Evolutionary conservation across 1,284 basidiomycete genomes (phyloP), one percentile per base, ranked within the genome.

Genomic region (Rhodotorula sp.): DNA sequence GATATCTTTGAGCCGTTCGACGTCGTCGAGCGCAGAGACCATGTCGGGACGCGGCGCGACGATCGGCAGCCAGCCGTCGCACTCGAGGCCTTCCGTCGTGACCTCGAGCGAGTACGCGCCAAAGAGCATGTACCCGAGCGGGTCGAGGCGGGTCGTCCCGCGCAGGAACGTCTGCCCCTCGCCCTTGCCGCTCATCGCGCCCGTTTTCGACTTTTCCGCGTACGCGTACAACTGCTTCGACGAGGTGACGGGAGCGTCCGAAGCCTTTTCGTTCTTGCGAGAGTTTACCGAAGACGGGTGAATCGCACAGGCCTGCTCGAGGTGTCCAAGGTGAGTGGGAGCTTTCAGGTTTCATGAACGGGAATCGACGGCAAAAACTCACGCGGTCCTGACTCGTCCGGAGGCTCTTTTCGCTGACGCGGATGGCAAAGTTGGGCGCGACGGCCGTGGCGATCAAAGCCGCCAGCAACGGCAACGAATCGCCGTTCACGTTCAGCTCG

Each of bases 341-440:
- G n/a, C n/a, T n/a, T n/a, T n/a, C n/a, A n/a, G n/a, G n/a, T n/a
- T n/a, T n/a, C n/a, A n/a, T n/a, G n/a, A n/a, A n/a, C n/a, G n/a
- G n/a, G n/a, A n/a, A n/a, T n/a, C n/a, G n/a, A n/a, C n/a, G n/a
- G n/a, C 34, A 64, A 56, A 62, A 56, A 80, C 86, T 72, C 74
- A 94, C 93, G 87, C 92, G 95, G 79, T 98, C 95, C 77, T 89
- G 87, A 23, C 87, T 85, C 4, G 95, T 97, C 31, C 92, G 85
- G 77, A 89, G 89, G 1, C 84, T 85, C 79, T 86, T 89, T 62
- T 90, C 89, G 10, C 87, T 86, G n/a, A 86, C 87, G 50, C 90
- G 85, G 66, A 97, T 87, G 3, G 92, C 94, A 82, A 94, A 97
- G 81, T 97, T 95, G n/a, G 95, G 95, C 76, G 94, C 92, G 0